Base-by-base conservation (phyloP, 495 filamentous ascomycete species). In the Tuber umbilicatum region DNA sequence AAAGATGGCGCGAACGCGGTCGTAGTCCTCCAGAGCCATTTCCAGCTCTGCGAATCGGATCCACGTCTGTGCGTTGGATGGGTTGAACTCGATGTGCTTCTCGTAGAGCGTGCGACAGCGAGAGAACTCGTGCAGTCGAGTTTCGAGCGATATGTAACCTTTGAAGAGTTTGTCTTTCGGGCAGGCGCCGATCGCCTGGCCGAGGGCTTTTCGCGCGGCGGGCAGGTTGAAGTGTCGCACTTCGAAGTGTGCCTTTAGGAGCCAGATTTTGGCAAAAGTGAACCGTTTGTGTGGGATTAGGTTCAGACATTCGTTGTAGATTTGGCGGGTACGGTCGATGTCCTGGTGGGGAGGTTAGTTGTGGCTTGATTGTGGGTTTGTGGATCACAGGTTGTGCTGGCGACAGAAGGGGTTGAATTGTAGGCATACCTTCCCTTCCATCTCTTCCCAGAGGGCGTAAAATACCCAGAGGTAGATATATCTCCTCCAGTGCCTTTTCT, bases 391-490 rank as follows among this genome's bases (percentile, higher is more conserved):
- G 42, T 55, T 43, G 12, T 0, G 64, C 16, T 76, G 42, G 74
- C 19, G 69, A 40, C 64, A 43, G 68, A 27, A 14, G 19, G 27
- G 45, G 23, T 38, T 17, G 45, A 23, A 69, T n/a, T 50, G 60
- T 64, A n/a, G 37, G 70, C 74, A 16, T 68, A 78, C 76, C 70
- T 91, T 90, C 38, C 88, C 88, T 73, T 93, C 91, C 86, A 91
- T 89, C 81, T 98, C 95, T 83, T 97, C 94, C 89, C 91, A 98
- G 27, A 97, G 84, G 1, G 96, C 95, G 84, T 99, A 99, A 85
- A 97, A 97, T 68, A 97, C 89, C 92, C 94, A 99, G 5, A 99
- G 88, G 83, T 97, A 99, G 75, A 99, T 97, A 82, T 99, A 99
- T 38, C 95, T 86, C 74, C 95, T 87, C 95, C 95, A 99, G 84